Evolutionary conservation across 2,329 filamentous ascomycete genomes (phyloP).

Genomic region (Aspergillus intermedius): DNA sequence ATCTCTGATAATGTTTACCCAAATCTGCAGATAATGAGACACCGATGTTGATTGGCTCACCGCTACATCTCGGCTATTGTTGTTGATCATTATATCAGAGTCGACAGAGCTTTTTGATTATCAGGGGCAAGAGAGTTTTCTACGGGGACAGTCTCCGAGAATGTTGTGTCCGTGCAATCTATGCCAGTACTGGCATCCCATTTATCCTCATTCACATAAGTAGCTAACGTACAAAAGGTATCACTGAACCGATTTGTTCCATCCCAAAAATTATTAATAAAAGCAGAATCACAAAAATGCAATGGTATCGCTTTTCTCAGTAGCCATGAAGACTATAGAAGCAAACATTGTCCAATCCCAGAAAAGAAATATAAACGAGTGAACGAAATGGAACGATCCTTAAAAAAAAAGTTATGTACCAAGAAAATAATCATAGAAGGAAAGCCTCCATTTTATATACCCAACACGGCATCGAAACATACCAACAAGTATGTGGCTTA

Average conservation of each 20-base stretch:
- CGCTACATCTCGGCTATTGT: too few species aligned
- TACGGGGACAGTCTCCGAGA: too few species aligned
- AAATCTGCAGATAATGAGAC: too few species aligned
- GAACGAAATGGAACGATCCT: constrained; percentile 3
- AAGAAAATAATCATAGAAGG: background rate
- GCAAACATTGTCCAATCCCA: constrained; percentile 1
- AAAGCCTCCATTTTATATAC: background rate
- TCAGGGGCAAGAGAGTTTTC: too few species aligned
- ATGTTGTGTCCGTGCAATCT: too few species aligned
- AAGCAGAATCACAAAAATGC: constrained; percentile 1
- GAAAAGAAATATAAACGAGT: background rate
- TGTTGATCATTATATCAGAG: too few species aligned
- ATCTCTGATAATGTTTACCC: too few species aligned
- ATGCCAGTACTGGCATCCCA: background rate
- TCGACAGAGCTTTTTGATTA: too few species aligned
- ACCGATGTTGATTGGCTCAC: too few species aligned
- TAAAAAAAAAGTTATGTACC: constrained; percentile 2
- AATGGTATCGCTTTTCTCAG: background rate
- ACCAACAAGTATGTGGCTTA: constrained; percentile 14
- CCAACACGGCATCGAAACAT: background rate
- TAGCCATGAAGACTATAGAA: background rate
- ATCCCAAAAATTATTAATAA: background rate
- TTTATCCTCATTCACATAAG: background rate
- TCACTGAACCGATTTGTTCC: background rate
- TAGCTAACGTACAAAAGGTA: background rate